Evolutionary conservation across 345 rosid species (phyloP).

Genomic region (Zanthoxylum bungeanum): DNA sequence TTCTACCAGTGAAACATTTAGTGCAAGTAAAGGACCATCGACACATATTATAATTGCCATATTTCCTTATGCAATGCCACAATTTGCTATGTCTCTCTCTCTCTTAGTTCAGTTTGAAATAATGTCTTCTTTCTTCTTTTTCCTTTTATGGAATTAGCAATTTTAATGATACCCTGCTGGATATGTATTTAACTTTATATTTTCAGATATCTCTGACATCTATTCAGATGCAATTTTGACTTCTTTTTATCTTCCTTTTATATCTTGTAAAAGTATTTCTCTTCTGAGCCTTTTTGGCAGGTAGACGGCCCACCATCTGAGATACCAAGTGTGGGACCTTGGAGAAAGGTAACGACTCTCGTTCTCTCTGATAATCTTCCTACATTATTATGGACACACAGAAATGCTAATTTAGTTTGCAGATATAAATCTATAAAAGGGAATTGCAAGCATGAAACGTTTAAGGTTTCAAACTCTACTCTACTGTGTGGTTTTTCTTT

Average conservation of each 20-base stretch:
- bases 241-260: not conserved
- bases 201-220: not conserved
- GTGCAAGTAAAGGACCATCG: not conserved
- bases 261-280: not conserved
- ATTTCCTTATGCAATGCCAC: not conserved
- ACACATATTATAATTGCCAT: not conserved
- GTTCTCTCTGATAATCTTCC: not conserved
- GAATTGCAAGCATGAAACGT: not conserved
- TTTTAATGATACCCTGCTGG: not conserved
- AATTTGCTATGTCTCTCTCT: not conserved
- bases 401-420: not conserved
- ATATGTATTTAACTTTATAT: not conserved
- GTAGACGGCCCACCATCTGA: conserved; percentile 57
- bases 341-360: conserved; percentile 75
- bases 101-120: not conserved
- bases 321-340: conserved; percentile 82
- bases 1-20: not conserved
- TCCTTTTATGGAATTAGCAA: not conserved
- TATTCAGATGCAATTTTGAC: not conserved
- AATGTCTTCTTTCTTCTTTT: not conserved
- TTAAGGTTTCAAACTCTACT: not conserved
- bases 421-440: not conserved
- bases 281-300: conserved; percentile 31
- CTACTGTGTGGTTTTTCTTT: not conserved
- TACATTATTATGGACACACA: not conserved